These are phyloP conservation scores for Austroboletus rostrupii DNA, from an alignment of 1,284 basidiomycete genomes.

Conservation along the genomic window DNA sequence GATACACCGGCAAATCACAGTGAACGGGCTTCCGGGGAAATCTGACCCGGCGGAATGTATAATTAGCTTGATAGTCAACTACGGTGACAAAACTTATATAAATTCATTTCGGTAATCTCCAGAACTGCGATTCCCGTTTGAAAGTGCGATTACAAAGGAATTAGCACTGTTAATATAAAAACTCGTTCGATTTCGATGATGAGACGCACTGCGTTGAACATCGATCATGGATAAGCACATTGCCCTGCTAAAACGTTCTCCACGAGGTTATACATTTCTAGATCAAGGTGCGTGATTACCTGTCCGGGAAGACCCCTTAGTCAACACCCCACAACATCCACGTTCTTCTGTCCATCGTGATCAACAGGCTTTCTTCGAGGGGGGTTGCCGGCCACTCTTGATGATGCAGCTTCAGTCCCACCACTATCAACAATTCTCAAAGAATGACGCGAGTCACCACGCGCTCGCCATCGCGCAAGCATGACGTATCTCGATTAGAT, in stretches of 20 bases:
- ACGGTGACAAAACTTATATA: constrained; percentile 5
- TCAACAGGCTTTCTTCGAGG: constrained; percentile 1
- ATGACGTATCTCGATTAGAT: constrained; percentile 18
- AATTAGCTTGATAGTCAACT: constrained; percentile 7
- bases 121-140: neutral
- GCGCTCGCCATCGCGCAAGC: constrained; percentile 12
- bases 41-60: constrained; percentile 7
- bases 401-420: neutral
- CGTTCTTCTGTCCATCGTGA: neutral
- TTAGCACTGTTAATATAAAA: neutral
- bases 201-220: neutral
- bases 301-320: constrained; percentile 6
- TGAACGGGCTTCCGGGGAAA: neutral
- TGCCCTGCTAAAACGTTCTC: neutral
- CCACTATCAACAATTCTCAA: neutral
- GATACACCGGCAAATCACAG: constrained; percentile 13
- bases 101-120: constrained; percentile 30
- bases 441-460: neutral
- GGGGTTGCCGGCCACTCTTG: neutral
- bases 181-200: neutral
- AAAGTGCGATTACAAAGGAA: constrained; percentile 6
- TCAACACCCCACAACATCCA: constrained; percentile 1
- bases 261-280: neutral
- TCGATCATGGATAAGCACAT: neutral
- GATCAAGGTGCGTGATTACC: neutral